These are phyloP conservation scores for Tricladium varicosporioides DNA, from an alignment of 2,329 filamentous ascomycete species.

Conservation along the genomic window DNA sequence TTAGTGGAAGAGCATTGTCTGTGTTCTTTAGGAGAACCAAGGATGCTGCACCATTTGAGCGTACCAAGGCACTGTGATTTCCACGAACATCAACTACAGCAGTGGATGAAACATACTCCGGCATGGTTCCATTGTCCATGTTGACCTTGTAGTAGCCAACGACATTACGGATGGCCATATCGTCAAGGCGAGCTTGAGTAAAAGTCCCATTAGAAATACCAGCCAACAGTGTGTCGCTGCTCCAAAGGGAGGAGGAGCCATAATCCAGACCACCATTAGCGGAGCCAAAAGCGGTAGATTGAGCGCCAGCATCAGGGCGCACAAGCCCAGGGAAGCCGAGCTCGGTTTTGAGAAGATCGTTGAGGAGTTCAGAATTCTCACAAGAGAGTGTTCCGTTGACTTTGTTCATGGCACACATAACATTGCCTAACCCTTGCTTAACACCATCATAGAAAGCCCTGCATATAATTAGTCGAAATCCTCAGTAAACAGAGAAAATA, in stretches of 20 bases:
- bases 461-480: background rate
- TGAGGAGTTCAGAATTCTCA: conserved; percentile 27
- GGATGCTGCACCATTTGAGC: conserved; percentile 49
- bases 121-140: conserved; percentile 40
- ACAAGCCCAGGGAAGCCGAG: conserved; percentile 31
- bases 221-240: conserved; percentile 62
- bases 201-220: conserved; percentile 70
- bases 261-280: conserved; percentile 31
- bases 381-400: conserved; percentile 36
- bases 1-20: conserved; percentile 68
- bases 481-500: conserved; percentile 57
- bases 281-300: conserved; percentile 25
- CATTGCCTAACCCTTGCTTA: conserved; percentile 15
- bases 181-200: conserved; percentile 57
- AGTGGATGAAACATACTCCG: conserved; percentile 81
- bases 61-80: conserved; percentile 60
- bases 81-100: conserved; percentile 58
- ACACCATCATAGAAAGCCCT: conserved; percentile 8
- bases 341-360: conserved; percentile 28
- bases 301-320: conserved; percentile 22
- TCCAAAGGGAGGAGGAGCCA: conserved; percentile 12
- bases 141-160: conserved; percentile 64
- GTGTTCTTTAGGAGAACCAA: conserved; percentile 84
- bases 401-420: conserved; percentile 21
- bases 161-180: conserved; percentile 65